Base-by-base conservation (phyloP, 345 rosid species). In the Salix koriyanagi region DNA sequence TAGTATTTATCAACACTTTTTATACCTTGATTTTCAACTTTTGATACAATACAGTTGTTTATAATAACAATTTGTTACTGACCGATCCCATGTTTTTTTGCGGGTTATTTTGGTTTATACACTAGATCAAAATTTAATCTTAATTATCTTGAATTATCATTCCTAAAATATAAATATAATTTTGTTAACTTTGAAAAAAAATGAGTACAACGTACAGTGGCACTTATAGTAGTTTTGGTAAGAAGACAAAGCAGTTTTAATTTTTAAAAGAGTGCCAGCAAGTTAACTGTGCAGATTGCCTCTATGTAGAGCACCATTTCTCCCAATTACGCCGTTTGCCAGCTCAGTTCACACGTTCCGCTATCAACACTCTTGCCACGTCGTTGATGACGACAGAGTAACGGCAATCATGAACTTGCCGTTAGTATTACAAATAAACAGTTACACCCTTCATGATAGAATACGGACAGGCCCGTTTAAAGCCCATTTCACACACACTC, bases 191-290 rank as follows among this genome's bases (percentile, higher is more conserved):
- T 36, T 36, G 37, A 36, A 34, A 34, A 0, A 32, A 32, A 32
- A 2, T 32, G 4, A 34, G 36, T 5, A 1, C 36, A 34, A 34
- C 36, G 5, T 34, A 36, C 37, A 36, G 37, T 36, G 37, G 37
- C 37, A 36, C 37, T 36, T 5, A 0, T 36, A 36, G 37, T 36
- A 34, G 1, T 36, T 36, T 36, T 36, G 37, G 37, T 5, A 5
- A 36, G 37, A 5, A 36, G 37, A 5, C 37, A 36, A 5, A 5
- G 37, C 7, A 74, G 16, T 52, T n/a, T 23, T 32, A 28, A 81
- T 87, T 52, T n/a, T 23, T 32, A 28, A 81, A 88, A 83, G 75
- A 86, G 81, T 66, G 89, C 85, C 91, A 88, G 88, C 88, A 79
- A 80, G 81, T 78, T 76, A 69, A 30, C 72, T 76, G 81, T 54